Evolutionary conservation across 768 basidiomycete species (phyloP).

Genomic region (Tulasnella sp.): DNA sequence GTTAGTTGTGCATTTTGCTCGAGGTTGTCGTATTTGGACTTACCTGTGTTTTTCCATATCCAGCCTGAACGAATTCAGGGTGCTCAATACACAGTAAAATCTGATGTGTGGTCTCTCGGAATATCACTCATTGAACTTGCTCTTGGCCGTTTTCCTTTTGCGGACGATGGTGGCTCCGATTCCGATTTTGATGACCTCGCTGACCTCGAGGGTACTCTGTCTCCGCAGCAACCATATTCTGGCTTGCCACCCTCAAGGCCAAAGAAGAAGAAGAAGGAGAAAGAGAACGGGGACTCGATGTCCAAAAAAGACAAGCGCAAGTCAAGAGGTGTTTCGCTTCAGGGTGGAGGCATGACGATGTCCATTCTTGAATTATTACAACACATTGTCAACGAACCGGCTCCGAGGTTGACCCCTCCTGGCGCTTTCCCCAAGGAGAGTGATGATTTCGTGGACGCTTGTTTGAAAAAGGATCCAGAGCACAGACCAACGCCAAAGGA

Average conservation of each 20-base stretch:
- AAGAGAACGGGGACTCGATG: constrained; percentile 24
- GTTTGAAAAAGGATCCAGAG: constrained; percentile 82
- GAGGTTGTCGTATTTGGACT: constrained; percentile 28
- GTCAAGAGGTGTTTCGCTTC: constrained; percentile 83
- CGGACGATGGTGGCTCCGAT: constrained; percentile 47
- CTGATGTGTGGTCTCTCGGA: constrained; percentile 97
- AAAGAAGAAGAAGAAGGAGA: constrained; percentile 28
- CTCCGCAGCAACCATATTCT: constrained; percentile 33
- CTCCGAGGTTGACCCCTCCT: constrained; percentile 68
- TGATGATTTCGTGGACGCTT: constrained; percentile 78
- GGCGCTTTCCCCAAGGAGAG: constrained; percentile 61
- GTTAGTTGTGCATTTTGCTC: constrained; percentile 33
- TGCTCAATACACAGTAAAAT: constrained; percentile 95
- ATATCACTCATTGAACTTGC: constrained; percentile 96
- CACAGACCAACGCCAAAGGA: constrained; percentile 77
- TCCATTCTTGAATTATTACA: constrained; percentile 92
- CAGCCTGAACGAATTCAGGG: constrained; percentile 99
- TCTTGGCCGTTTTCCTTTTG: constrained; percentile 93
- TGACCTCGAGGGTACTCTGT: constrained; percentile 61
- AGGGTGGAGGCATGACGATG: constrained; percentile 96
- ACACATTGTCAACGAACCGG: constrained; percentile 97
- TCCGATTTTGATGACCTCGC: constrained; percentile 47
- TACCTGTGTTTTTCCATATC: background rate
- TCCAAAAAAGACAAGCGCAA: constrained; percentile 68
- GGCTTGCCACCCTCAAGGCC: constrained; percentile 16